Base-by-base conservation (phyloP, 805 yeast species). In the Kazachstania martiniae region DNA sequence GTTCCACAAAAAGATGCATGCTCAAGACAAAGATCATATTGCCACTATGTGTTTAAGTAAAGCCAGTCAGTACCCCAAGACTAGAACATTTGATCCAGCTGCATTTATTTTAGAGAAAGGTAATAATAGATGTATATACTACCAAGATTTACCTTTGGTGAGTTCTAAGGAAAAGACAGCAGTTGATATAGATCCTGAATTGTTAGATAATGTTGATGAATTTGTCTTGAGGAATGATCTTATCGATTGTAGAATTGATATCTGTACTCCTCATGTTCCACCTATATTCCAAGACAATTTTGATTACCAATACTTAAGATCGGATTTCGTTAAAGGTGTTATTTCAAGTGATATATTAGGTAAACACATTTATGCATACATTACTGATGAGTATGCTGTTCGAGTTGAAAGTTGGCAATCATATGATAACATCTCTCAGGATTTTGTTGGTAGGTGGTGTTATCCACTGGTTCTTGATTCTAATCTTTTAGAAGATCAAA, bases 351-450 rank as follows among this genome's bases (percentile, higher is more conserved):
- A 91, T 58, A 69, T 91, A 45, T 64, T 91, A 45, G 87, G 86
- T 42, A 89, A 91, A 53, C 81, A 87, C 35, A 82, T 91, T 19
- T 89, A 89, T 56, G 85, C 94, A 0, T 86, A 84, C 50, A 73
- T 87, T 28, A 71, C 91, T 13, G 77, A 74, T 33, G 77, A 80
- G 37, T 87, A 86, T 50, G 95, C 95, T 18, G 91, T 94, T 2
- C 72, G 98, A 51, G 97, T 85, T n/a, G 93, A 87, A 51, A 80
- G 89, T 52, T 79, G 91, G 78, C 83, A 83, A 51, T 85, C 97
- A 0, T 91, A 87, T 56, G 89, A 81, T 53, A 87, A 94, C 8
- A 75, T 91, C 12, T 73, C 93, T 12, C 91, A 83, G 56, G 97
- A 91, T 54, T 73, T 87, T 25, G 62, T 91, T 33, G 85, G 86